Evolutionary conservation across 495 filamentous ascomycete genomes (phyloP).

Genomic region (Parathielavia appendiculata): DNA sequence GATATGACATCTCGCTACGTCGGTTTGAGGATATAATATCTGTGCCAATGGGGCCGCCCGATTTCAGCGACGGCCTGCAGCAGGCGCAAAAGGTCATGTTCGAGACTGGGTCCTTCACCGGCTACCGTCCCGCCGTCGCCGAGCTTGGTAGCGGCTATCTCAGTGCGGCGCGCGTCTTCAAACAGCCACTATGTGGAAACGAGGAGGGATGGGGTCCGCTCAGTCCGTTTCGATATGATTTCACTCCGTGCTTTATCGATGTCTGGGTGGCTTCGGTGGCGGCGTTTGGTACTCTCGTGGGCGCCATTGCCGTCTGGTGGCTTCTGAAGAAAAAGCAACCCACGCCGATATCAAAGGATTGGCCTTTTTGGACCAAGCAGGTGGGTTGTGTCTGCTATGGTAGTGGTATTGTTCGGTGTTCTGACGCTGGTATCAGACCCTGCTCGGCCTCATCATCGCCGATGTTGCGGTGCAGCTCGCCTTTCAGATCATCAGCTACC

Average conservation of each 20-base stretch:
- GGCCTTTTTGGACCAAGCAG: slow-evolving; percentile 93
- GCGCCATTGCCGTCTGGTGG: slow-evolving; percentile 69
- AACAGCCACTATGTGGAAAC: slow-evolving; percentile 77
- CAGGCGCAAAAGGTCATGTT: slow-evolving; percentile 41
- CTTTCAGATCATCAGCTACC: slow-evolving; percentile 69
- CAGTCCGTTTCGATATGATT: slow-evolving; percentile 75
- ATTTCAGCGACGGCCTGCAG: slow-evolving; percentile 21
- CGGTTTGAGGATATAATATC: slow-evolving; percentile 18
- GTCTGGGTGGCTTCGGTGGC: slow-evolving; percentile 74
- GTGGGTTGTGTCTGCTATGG: slow-evolving; percentile 43
- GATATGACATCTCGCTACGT: slow-evolving; percentile 25
- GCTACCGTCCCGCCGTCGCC: slow-evolving; percentile 36
- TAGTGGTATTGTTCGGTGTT: slow-evolving; percentile 20
- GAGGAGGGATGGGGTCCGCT: slow-evolving; percentile 93
- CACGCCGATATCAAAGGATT: slow-evolving; percentile 69
- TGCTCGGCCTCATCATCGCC: slow-evolving; percentile 64
- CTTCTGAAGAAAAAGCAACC: slow-evolving; percentile 56
- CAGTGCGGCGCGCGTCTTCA: slow-evolving; percentile 34
- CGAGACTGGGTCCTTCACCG: slow-evolving; percentile 50
- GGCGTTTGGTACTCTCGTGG: slow-evolving; percentile 67
- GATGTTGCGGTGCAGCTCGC: slow-evolving; percentile 66
- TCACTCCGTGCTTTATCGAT: slow-evolving; percentile 96
- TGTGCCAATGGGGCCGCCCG: slow-evolving; percentile 28
- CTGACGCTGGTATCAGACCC: slow-evolving; percentile 42
- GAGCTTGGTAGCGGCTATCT: slow-evolving; percentile 46